Base-by-base conservation (phyloP, 1,284 basidiomycete genomes). In the Cutaneotrichosporon arboriforme region DNA sequence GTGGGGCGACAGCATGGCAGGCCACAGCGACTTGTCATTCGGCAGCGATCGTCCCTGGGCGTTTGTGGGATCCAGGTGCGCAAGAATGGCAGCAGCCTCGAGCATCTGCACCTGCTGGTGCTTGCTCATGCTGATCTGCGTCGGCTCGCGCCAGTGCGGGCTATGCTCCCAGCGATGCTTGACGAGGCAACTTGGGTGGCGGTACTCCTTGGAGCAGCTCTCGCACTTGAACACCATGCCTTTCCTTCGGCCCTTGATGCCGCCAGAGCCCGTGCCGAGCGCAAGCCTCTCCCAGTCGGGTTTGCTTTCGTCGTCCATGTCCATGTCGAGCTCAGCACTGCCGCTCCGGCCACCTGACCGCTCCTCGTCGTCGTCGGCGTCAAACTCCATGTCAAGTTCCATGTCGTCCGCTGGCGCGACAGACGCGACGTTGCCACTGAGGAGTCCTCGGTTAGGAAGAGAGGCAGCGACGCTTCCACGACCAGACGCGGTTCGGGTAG, bases 101-200 rank as follows among this genome's bases (percentile, higher is more conserved):
- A 98, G 85, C 52, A 97, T 79, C 70, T 97, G 94, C 1, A 98
- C 94, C 68, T 97, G 94, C 70, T 97, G 93, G 72, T 98, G 94
- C 78, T 97, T 98, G 76, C 86, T 89, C 64, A 97, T 80, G 52
- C 93, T 83, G 67, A 94, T 86, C 75, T 94, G 93, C 63, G 88
- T 90, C 0, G 91, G 90, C 75, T 93, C 90, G 47, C 89, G 88
- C 94, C 94, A 98, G 70, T 97, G 92, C 35, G 90, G 89, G 23
- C 88, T 90, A 68, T 97, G 92, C 72, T 97, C 93, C 92, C 92
- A 97, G 36, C 92, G 86, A 69, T 97, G 92, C 76, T 97, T 97
- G 77, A 93, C 88, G 46, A 97, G 80, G 74, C 92, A 96, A 18
- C 87, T 90, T 4, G 91, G 92, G 70, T 97, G 92, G 45, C 90